Evolutionary conservation across 1,284 basidiomycete species (phyloP), one percentile per base, ranked within the genome.

Genomic region (Sanghuangporus sanghuang): DNA sequence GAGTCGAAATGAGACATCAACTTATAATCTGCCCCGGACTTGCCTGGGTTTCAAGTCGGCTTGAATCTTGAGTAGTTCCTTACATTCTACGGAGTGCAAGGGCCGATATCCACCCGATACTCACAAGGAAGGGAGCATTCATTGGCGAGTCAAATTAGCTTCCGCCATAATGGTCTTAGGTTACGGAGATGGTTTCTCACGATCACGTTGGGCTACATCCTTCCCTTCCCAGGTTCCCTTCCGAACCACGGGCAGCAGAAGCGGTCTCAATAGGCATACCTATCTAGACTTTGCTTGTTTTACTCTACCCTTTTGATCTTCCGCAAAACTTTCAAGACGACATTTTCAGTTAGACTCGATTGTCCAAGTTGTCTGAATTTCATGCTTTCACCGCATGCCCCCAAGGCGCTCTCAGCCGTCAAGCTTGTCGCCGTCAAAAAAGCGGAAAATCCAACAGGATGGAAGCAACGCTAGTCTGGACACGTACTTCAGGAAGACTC

Each of bases 301-400:
- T 21, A 57, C 52, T 46, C 16, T 7, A 40, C 59, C 54, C 49
- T 52, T 16, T 8, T 14, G 2, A 32, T 39, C 53, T 61, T 56
- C 53, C 46, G 23, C 60, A 61, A 61, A 61, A 55, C 35, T 61
- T 61, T 16, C 12, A 32, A 18, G 8, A 44, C 60, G 9, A 36
- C 14, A 23, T 16, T n/a, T 18, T 7, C 8, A 40, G 18, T 57
- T 36, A n/a, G 23, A 42, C 18, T 54, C n/a, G 38, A n/a, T 18
- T 57, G 18, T 42, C 44, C 23, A 50, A 57, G 36, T 23, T 57
- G 21, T 32, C 54, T 46, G 12, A 55, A 27, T 55, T 62, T 21
- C 64, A 77, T 5, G 40, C 16, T 54, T 38, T 36, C n/a, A n/a
- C 39, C 74, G 68, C 73, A 77, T 59, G 73, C 77, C 65, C 74